Evolutionary conservation across 2,329 filamentous ascomycete species (phyloP), one percentile per base, ranked within the genome.

Genomic region (Corinectria fuckeliana): DNA sequence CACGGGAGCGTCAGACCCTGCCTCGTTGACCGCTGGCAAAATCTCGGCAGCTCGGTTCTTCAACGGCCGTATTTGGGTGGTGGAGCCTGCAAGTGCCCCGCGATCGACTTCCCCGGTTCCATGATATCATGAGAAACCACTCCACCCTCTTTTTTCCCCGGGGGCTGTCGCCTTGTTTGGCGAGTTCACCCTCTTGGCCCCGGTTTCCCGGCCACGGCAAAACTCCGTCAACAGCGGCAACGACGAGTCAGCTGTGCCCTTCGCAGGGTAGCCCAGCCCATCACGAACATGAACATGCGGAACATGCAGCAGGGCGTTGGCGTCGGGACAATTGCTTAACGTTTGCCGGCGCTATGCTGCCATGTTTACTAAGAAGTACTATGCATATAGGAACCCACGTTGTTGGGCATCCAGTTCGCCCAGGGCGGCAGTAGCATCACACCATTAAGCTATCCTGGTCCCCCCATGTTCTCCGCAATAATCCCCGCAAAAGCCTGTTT

Each of bases 1-100:
- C 53, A 55, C 49, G 58, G 51, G 52, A 54, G 48, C 56, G 21
- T 20, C 50, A 54, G 28, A 48, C 38, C 52, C 41, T 49, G 38
- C 28, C 28, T 18, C 11, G 30, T 26, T 50, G 32, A 39, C 39
- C 18, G 28, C 26, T 56, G 65, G 59, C 11, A 66, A 56, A 69
- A 63, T 44, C 26, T 56, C 65, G 61, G 67, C 4, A 34, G 5
- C 49, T 68, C 67, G 67, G 67, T 62, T 56, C 52, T 58, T 68
- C 56, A 44, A 14, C 67, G 67, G 67, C 53, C 63, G 57, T 69
- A 69, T 62, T 69, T 56, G 51, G 49, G 11, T 10, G 23, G 54
- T 63, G 58, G 55, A 56, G 20, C 26, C 36, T n/a, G 41, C 48
- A 42, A 13, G 28, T 52, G 50, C 50, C 56, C 60, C 56, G 59